Evolutionary conservation across 73 alveolate species (phyloP).

Genomic region (Tetrahymena malaccensis): DNA sequence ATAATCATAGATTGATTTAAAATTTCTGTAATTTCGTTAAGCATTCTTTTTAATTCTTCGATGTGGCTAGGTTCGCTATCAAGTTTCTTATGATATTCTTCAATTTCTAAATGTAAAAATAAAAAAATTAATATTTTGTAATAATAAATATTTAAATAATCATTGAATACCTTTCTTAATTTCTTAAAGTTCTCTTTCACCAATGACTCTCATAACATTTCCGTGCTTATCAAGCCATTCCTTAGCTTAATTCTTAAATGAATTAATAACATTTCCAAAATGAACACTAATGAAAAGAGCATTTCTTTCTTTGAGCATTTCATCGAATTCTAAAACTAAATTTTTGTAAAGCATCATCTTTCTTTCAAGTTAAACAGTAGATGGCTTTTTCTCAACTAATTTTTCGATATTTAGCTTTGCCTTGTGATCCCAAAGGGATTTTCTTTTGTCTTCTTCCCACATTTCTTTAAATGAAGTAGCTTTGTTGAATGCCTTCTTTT

Average conservation of each 20-base stretch:
- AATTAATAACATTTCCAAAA: constrained; percentile 33
- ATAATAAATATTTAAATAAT: background rate
- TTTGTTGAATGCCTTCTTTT: constrained; percentile 45
- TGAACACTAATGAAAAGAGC: constrained; percentile 49
- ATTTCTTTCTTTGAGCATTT: constrained; percentile 52
- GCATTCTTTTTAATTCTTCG: constrained; percentile 78
- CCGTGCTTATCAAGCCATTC: constrained; percentile 83
- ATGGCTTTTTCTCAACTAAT: constrained; percentile 31
- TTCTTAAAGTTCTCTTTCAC: constrained; percentile 72
- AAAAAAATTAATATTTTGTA: background rate
- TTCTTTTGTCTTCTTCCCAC: constrained; percentile 44
- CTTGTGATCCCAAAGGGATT: constrained; percentile 45
- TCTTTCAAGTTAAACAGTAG: constrained; percentile 16
- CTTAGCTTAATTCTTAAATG: constrained; percentile 41
- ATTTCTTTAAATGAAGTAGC: constrained; percentile 14
- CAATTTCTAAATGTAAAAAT: constrained; percentile 48
- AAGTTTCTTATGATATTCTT: constrained; percentile 68
- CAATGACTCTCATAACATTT: constrained; percentile 75
- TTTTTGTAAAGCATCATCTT: constrained; percentile 15
- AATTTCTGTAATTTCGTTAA: constrained; percentile 83
- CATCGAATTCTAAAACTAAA: constrained; percentile 21
- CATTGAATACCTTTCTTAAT: constrained; percentile 35
- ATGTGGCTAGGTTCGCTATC: constrained; percentile 80
- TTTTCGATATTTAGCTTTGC: constrained; percentile 37
- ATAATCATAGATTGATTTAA: constrained; percentile 87